A percentile compares a stretch with the other conserved stretches of the same genome.
Evolutionary conservation across 352 stramenopile genomes (phyloP).

Genomic region (Aphanomyces invadans): DNA sequence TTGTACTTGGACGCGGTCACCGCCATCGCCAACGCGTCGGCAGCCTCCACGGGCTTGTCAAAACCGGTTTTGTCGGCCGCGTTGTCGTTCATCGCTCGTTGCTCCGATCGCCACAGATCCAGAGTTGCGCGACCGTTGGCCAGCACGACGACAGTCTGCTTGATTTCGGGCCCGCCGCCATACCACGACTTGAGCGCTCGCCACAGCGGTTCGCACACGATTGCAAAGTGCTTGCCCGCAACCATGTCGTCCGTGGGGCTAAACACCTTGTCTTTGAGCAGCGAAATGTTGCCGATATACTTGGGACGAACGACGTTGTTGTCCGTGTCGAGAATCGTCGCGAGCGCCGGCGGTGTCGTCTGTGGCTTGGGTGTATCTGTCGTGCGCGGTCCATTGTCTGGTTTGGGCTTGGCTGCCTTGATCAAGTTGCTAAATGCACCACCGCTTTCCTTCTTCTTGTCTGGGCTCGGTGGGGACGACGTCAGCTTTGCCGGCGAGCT

Average conservation of each 20-base stretch:
- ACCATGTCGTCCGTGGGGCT: constrained; percentile 70
- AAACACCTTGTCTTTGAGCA: constrained; percentile 62
- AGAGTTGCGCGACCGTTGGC: constrained; percentile 50
- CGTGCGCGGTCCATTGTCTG: constrained; percentile 43
- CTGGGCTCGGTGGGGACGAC: not conserved
- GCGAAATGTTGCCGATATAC: constrained; percentile 72
- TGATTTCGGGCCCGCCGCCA: constrained; percentile 80
- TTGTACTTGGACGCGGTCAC: constrained; percentile 27
- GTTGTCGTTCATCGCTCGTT: too few species aligned
- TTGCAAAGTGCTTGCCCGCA: constrained; percentile 70
- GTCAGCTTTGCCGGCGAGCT: too few species aligned
- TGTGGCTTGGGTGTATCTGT: constrained; percentile 14
- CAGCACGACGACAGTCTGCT: constrained; percentile 67
- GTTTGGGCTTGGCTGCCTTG: constrained; percentile 1
- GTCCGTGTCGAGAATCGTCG: constrained; percentile 73
- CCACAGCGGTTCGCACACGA: constrained; percentile 84
- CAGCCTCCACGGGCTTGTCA: too few species aligned
- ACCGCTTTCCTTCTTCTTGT: constrained; percentile 16
- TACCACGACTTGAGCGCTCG: constrained; percentile 89
- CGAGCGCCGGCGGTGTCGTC: too few species aligned
- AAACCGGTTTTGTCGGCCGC: too few species aligned
- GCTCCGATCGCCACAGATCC: constrained; percentile 84
- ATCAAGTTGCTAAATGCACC: constrained; percentile 12
- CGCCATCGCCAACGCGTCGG: too few species aligned
- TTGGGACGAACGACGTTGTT: constrained; percentile 75